These are phyloP conservation scores for Pelargonium cotyledonis DNA, from an alignment of 441 rosid genomes.

Conservation along the genomic window DNA sequence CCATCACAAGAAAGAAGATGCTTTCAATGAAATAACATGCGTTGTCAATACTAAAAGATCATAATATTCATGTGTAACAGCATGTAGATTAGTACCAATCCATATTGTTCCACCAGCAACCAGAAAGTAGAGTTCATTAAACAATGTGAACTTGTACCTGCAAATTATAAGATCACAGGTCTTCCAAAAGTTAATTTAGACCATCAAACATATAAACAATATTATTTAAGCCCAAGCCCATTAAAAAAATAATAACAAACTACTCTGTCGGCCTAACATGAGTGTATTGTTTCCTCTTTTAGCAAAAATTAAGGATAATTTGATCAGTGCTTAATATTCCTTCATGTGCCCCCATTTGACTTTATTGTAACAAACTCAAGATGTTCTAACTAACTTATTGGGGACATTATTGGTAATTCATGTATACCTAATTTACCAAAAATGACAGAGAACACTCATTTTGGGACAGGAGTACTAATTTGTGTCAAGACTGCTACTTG, in stretches of 20 bases:
- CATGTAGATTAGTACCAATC: constrained; percentile 57
- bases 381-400: no score
- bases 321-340: no score
- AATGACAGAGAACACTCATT: no score
- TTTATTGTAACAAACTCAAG: no score
- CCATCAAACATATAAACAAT: background rate
- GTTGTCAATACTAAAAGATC: background rate
- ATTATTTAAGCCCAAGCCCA: background rate
- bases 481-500: background rate
- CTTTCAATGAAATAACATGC: constrained; percentile 1
- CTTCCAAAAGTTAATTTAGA: background rate
- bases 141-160: constrained; percentile 94
- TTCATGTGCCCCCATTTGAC: no score
- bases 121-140: constrained; percentile 95
- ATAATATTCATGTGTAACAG: constrained; percentile 1
- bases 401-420: no score
- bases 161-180: constrained; percentile 13
- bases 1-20: constrained; percentile 1
- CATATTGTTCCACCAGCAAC: constrained; percentile 98
- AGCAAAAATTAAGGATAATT: no score
- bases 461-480: background rate
- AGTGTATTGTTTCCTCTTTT: no score
- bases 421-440: no score
- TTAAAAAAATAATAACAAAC: background rate
- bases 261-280: no score